Conservation (phyloP, 2,329 filamentous ascomycete genomes). For the Graphilbum sp. region DNA sequence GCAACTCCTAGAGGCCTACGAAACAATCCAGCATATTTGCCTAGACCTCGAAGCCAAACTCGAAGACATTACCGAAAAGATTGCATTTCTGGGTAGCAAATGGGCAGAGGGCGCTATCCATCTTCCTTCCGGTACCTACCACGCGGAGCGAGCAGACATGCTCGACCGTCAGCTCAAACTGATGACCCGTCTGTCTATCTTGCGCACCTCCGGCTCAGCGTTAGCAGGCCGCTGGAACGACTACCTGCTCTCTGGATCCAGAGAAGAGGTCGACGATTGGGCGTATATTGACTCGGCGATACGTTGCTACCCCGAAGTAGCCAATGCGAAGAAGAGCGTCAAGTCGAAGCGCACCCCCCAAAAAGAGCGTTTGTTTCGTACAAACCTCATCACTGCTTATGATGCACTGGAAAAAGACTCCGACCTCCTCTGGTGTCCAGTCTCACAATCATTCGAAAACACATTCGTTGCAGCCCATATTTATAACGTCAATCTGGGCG, state of each 20-base stretch:
- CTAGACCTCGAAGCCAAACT: too few relatives aligned
- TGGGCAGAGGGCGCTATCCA: too few relatives aligned
- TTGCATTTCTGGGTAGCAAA: too few relatives aligned
- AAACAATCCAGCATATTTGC: too few relatives aligned
- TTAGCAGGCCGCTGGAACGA: not conserved
- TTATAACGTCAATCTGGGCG: slow-evolving; percentile 1
- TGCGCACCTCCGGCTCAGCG: not conserved
- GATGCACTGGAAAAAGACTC: not conserved
- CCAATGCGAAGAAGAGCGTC: not conserved
- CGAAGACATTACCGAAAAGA: too few relatives aligned
- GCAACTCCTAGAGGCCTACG: too few relatives aligned
- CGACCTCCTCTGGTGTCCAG: not conserved
- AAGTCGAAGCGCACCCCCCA: not conserved
- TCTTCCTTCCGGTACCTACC: too few relatives aligned
- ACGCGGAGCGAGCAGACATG: too few relatives aligned
- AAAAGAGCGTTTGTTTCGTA: not conserved
- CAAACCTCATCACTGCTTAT: not conserved
- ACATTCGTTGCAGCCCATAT: not conserved
- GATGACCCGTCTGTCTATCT: too few relatives aligned
- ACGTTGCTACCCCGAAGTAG: not conserved
- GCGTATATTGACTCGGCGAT: not conserved
- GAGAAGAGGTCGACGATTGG: not conserved
- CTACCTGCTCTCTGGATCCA: not conserved
- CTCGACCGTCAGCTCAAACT: too few relatives aligned
- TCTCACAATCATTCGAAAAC: not conserved